A percentile compares a stretch with the other conserved stretches of the same genome.
These are phyloP conservation scores for Sclerotinia borealis DNA, from an alignment of 2,329 filamentous ascomycete genomes.

Conservation along the genomic window DNA sequence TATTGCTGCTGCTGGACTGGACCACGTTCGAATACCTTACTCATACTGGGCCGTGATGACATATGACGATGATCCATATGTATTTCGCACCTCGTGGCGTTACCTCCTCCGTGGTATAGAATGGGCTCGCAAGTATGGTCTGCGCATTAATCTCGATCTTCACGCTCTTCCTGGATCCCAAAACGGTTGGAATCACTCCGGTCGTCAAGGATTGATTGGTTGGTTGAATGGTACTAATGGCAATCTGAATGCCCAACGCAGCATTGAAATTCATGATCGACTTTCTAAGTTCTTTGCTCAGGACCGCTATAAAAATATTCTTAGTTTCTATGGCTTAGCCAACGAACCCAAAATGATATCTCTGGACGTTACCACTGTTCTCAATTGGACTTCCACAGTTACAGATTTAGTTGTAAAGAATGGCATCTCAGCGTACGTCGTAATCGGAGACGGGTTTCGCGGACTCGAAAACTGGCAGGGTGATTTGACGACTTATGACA, in stretches of 20 bases:
- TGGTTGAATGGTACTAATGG: slow-evolving; percentile 94
- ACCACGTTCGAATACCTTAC: slow-evolving; percentile 94
- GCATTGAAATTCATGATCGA: slow-evolving; percentile 79
- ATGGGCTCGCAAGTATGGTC: slow-evolving; percentile 84
- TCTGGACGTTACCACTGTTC: slow-evolving; percentile 59
- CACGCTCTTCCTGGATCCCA: slow-evolving; percentile 90
- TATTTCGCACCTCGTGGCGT: slow-evolving; percentile 82
- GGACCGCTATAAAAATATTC: slow-evolving; percentile 82
- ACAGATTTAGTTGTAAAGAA: slow-evolving; percentile 69
- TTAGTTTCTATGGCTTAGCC: slow-evolving; percentile 87
- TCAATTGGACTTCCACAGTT: slow-evolving; percentile 73
- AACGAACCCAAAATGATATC: slow-evolving; percentile 89
- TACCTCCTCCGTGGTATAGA: slow-evolving; percentile 91
- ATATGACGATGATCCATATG: slow-evolving; percentile 81
- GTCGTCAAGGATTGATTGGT: slow-evolving; percentile 68
- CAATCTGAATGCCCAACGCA: slow-evolving; percentile 67
- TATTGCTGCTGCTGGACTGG: slow-evolving; percentile 80
- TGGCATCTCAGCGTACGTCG: slow-evolving; percentile 65
- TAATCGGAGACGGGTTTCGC: slow-evolving; percentile 94
- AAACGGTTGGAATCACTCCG: slow-evolving; percentile 97
- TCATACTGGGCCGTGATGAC: slow-evolving; percentile 90
- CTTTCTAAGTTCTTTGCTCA: slow-evolving; percentile 91
- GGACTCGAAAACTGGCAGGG: slow-evolving; percentile 89
- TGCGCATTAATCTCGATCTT: slow-evolving; percentile 87
- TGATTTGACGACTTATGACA: slow-evolving; percentile 62